Conservation (phyloP, 75 land plant genomes). For the Pinus taeda region DNA sequence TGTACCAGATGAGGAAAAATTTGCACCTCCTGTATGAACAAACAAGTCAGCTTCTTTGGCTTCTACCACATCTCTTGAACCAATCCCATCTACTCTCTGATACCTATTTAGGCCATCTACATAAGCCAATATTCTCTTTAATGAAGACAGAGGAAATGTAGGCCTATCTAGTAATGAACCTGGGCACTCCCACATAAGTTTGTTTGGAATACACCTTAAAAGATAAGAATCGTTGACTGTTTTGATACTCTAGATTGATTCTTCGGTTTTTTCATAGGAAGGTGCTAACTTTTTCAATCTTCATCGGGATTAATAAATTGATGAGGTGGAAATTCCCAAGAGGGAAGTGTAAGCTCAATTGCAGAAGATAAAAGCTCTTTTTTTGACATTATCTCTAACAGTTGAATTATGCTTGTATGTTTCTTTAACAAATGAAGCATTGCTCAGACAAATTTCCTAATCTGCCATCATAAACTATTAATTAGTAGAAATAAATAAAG, state of each 20-base stretch:
- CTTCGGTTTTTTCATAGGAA: conserved; percentile 14
- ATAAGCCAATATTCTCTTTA: conserved; percentile 62
- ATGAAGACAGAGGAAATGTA: conserved; percentile 27
- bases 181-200: conserved; percentile 86
- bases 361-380: neutral
- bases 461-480: neutral
- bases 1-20: conserved; percentile 40
- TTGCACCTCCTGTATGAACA: conserved; percentile 33
- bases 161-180: conserved; percentile 55
- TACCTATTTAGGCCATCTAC: conserved; percentile 59
- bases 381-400: conserved; percentile 13
- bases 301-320: conserved; percentile 2
- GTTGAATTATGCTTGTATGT: conserved; percentile 11
- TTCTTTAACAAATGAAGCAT: conserved; percentile 39
- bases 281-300: conserved; percentile 1
- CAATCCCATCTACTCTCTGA: conserved; percentile 47
- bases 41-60: conserved; percentile 28
- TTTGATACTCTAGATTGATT: conserved; percentile 16
- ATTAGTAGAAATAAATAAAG: neutral
- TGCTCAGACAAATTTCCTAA: conserved; percentile 8
- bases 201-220: conserved; percentile 38
- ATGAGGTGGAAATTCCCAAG: conserved; percentile 11
- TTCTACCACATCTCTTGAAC: conserved; percentile 22
- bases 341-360: conserved; percentile 6
- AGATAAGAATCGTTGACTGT: conserved; percentile 8